Evolutionary conservation across 2,329 filamentous ascomycete genomes (phyloP).

Genomic region (Annulohypoxylon truncatum): DNA sequence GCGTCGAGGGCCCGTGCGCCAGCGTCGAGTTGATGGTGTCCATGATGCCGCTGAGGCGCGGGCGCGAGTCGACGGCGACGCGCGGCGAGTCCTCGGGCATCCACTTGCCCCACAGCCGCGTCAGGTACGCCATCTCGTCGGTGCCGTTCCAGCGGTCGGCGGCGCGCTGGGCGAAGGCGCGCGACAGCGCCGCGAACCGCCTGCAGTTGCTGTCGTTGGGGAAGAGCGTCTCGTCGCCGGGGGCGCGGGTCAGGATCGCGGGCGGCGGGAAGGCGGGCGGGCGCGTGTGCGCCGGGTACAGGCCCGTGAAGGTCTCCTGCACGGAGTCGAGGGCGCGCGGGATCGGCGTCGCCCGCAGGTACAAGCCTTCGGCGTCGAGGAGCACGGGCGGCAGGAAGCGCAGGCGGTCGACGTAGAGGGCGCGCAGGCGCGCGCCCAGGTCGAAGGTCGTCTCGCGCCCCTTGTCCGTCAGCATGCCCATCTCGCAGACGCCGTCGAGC

Average conservation of each 20-base stretch:
- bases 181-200: slow-evolving; percentile 75
- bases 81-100: slow-evolving; percentile 78
- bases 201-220: slow-evolving; percentile 82
- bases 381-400: slow-evolving; percentile 74
- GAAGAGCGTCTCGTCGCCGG: slow-evolving; percentile 80
- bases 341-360: slow-evolving; percentile 79
- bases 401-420: slow-evolving; percentile 80
- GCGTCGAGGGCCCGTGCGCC: slow-evolving; percentile 84
- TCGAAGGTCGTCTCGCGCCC: slow-evolving; percentile 78
- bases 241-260: slow-evolving; percentile 72
- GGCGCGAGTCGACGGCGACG: slow-evolving; percentile 85
- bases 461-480: slow-evolving; percentile 79
- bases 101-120: slow-evolving; percentile 81
- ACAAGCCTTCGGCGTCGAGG: slow-evolving; percentile 67
- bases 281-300: slow-evolving; percentile 71
- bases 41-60: slow-evolving; percentile 89
- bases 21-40: slow-evolving; percentile 91
- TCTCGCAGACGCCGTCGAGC: slow-evolving; percentile 84
- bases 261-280: slow-evolving; percentile 65
- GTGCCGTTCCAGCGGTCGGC: slow-evolving; percentile 80
- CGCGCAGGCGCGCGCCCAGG: slow-evolving; percentile 74
- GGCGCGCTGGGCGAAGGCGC: slow-evolving; percentile 77
- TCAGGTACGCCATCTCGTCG: slow-evolving; percentile 86
- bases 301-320: slow-evolving; percentile 78
- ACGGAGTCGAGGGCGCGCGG: slow-evolving; percentile 81